Base-by-base conservation (phyloP, 169 alveolate species). In the Eimeria acervulina region DNA sequence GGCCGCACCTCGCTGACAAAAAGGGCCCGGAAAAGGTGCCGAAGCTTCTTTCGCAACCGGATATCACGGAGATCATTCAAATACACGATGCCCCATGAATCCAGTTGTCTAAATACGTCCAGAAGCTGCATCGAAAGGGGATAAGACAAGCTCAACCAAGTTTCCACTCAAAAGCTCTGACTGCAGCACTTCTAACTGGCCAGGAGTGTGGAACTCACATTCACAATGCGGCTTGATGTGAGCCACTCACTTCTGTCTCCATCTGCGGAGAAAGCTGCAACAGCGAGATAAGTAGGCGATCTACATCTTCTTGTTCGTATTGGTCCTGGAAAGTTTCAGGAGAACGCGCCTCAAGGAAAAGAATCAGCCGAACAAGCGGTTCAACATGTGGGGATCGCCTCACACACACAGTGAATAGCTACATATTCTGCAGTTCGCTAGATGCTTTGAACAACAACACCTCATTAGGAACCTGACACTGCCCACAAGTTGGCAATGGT, bases 11-110 rank as follows among this genome's bases (percentile, higher is more conserved):
- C 96, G 59, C 61, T 88, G 33, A 93, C 87, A 44, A 17, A 51
- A 0, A 93, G 63, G 63, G 96, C 96, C 51, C 96, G 47, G 47
- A 93, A 93, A 31, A 93, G 88, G 78, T 93, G 96, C 28, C 96
- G 93, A 31, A 93, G 96, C 28, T 93, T 93, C 96, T 93, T 93
- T 31, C 96, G 84, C 66, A 93, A 72, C 26, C 87, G 72, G 38
- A 83, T 55, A 83, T 93, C 96, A 6, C 88, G 88, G 0, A 93
- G 93, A 44, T 87, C 96, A 28, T 93, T 78, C 80, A 93, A 63
- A 76, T 72, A 66, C 33, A 93, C 96, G 63, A 42, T 51, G 33
- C 90, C 93, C 93, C 84, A n/a, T 38, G 78, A 87, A 83, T 93
- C 96, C 52, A 93, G 88, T 23, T 80, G 81, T 52, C 38, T 36